Evolutionary conservation across 345 rosid species (phyloP).

Genomic region (Hibiscus syriacus): DNA sequence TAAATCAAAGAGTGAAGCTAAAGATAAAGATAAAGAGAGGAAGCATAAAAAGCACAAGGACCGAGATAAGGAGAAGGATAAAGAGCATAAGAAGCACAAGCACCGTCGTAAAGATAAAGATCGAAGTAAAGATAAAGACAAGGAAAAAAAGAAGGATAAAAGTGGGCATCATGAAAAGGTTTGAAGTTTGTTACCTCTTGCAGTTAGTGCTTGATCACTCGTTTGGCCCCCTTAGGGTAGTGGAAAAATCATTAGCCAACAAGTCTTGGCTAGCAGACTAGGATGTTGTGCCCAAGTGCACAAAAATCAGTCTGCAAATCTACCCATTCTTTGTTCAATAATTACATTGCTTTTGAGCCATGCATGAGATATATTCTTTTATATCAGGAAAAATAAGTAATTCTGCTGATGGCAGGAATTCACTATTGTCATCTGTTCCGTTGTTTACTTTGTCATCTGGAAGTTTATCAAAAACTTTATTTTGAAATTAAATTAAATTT

Average conservation of each 20-base stretch:
- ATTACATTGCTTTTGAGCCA: neutral
- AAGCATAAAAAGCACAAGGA: constrained; percentile 89
- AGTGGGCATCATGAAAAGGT: constrained; percentile 55
- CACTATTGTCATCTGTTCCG: neutral
- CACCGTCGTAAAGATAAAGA: constrained; percentile 72
- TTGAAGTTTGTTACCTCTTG: constrained; percentile 15
- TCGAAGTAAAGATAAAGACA: constrained; percentile 75
- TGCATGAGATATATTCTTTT: neutral
- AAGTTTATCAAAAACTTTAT: neutral
- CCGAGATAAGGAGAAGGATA: constrained; percentile 77
- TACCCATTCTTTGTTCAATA: constrained; percentile 1
- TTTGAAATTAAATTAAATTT: neutral
- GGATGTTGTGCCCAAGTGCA: neutral
- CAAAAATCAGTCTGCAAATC: neutral
- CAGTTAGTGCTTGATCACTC: constrained; percentile 1
- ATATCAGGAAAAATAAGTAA: neutral
- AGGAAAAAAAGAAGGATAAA: constrained; percentile 21
- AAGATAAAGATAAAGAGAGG: constrained; percentile 82
- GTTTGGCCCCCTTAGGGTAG: neutral
- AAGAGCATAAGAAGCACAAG: constrained; percentile 27
- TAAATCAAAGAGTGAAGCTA: constrained; percentile 64
- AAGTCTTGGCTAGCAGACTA: neutral
- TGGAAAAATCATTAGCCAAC: neutral
- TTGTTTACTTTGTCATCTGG: neutral
- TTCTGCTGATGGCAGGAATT: neutral